Base-by-base conservation (phyloP, 495 filamentous ascomycete species). In the Hypoxylon fuscum region DNA sequence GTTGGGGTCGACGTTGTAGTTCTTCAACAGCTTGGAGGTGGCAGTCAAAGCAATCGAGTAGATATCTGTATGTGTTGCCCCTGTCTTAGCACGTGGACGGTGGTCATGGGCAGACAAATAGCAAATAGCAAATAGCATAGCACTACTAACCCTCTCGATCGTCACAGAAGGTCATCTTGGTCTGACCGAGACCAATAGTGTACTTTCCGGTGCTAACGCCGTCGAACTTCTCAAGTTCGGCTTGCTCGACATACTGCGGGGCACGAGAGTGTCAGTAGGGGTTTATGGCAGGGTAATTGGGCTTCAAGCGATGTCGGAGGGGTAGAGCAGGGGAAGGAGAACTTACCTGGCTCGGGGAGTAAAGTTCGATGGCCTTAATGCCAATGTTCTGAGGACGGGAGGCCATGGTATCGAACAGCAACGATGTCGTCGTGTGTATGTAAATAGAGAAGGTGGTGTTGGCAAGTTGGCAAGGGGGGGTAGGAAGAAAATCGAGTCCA, bases 141-240 rank as follows among this genome's bases (percentile, higher is more conserved):
- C 57, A 72, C 5, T 31, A 79, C 82, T 79, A 79, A 96, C 94
- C 94, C 84, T 98, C 95, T 70, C 93, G 86, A 77, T 98, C 95
- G 83, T 98, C 95, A 75, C 96, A 98, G 83, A 98, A 98, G 85
- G 90, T 93, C 95, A 98, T 98, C 81, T 95, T 97, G 65, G 94
- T 98, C 87, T 98, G 95, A 68, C 95, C 95, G 47, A 98, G 90
- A 81, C 95, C 95, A 79, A 98, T 98, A 65, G 95, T 98, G 84
- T 98, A 98, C 77, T 98, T 98, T 62, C 95, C 95, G 44, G 85
- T 74, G 69, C 86, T 87, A 64, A 97, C 96, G 76, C 93, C 95
- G 88, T 98, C 95, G 83, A 96, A 94, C 83, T 96, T 96, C 79
- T 98, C 95, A 54, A 98, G 85, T 72, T 97, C 93, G 50, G 85